A percentile compares a stretch with the other conserved stretches of the same genome.
Evolutionary conservation across 495 filamentous ascomycete species (phyloP).

Genomic region (Neurospora pannonica): DNA sequence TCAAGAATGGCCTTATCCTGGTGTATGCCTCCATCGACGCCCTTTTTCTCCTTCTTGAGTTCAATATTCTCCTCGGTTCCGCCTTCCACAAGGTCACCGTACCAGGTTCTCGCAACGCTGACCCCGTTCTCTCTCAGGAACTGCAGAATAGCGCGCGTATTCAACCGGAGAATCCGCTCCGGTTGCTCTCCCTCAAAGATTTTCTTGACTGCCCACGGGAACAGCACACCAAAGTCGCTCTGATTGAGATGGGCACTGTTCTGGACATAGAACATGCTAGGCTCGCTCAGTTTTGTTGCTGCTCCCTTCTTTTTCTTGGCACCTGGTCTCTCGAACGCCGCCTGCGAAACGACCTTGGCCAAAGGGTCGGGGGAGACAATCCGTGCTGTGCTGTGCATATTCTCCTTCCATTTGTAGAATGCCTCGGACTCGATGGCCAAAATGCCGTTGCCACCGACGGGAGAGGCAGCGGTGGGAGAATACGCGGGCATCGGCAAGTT

Average conservation of each 20-base stretch:
- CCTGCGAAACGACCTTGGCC: slow-evolving; percentile 13
- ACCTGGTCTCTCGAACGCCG: not conserved
- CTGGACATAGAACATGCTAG: slow-evolving; percentile 54
- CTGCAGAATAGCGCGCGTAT: slow-evolving; percentile 54
- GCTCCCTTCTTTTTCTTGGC: not conserved
- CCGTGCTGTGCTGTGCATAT: slow-evolving; percentile 50
- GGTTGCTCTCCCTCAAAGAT: slow-evolving; percentile 53
- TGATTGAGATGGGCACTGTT: slow-evolving; percentile 61
- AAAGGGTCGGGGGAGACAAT: slow-evolving; percentile 43
- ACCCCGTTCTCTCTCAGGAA: slow-evolving; percentile 43
- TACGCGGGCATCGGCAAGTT: slow-evolving; percentile 60
- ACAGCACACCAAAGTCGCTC: slow-evolving; percentile 69
- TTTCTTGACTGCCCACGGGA: slow-evolving; percentile 53
- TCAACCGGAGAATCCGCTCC: slow-evolving; percentile 51
- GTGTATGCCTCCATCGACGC: slow-evolving; percentile 9
- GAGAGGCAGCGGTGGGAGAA: slow-evolving; percentile 23
- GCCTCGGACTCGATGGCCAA: slow-evolving; percentile 57
- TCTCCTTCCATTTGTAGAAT: slow-evolving; percentile 62
- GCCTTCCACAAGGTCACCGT: slow-evolving; percentile 38
- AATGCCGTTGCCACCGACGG: slow-evolving; percentile 35
- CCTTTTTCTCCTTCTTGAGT: slow-evolving; percentile 1
- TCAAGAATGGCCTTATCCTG: slow-evolving; percentile 32
- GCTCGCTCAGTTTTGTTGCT: slow-evolving; percentile 20
- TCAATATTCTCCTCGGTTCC: slow-evolving; percentile 11
- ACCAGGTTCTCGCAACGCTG: slow-evolving; percentile 41